phyloP scores from a whole-genome alignment of 495 filamentous ascomycete species.

The Baudoinia panamericana region DNA sequence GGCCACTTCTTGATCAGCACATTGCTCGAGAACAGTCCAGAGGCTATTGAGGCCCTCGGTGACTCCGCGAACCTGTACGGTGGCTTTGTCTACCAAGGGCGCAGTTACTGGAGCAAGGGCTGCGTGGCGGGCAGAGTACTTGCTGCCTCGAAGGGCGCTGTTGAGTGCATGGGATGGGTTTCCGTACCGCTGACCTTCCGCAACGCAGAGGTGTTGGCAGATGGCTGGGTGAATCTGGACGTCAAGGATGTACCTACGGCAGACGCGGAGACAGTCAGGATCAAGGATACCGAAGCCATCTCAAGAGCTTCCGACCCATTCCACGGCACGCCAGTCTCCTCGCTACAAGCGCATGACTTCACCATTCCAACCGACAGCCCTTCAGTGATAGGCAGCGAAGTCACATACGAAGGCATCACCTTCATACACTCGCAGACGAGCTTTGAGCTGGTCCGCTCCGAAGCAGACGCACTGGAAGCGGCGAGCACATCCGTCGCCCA shows the following conservation, averaged over 20 bases:
- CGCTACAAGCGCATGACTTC: slow-evolving; percentile 44
- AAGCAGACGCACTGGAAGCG: background rate
- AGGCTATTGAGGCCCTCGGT: slow-evolving; percentile 52
- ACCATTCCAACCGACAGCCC: slow-evolving; percentile 39
- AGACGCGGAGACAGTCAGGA: slow-evolving; percentile 19
- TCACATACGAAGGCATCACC: slow-evolving; percentile 11
- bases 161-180: slow-evolving; percentile 73
- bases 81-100: slow-evolving; percentile 57
- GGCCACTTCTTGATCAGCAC: slow-evolving; percentile 68
- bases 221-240: slow-evolving; percentile 54
- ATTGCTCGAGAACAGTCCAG: slow-evolving; percentile 58
- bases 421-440: background rate
- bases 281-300: slow-evolving; percentile 27
- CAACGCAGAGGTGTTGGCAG: slow-evolving; percentile 28
- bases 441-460: background rate
- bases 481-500: slow-evolving; percentile 5
- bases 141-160: slow-evolving; percentile 47
- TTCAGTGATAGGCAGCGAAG: slow-evolving; percentile 10
- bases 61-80: slow-evolving; percentile 58
- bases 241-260: slow-evolving; percentile 23
- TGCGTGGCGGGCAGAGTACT: slow-evolving; percentile 67
- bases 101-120: slow-evolving; percentile 72
- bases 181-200: slow-evolving; percentile 43
- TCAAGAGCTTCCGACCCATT: slow-evolving; percentile 41
- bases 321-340: slow-evolving; percentile 36